A percentile compares a stretch with the other conserved stretches of the same genome.
These are phyloP conservation scores for Pyrenochaeta sp. DNA, from an alignment of 2,329 filamentous ascomycete genomes.

Conservation along the genomic window DNA sequence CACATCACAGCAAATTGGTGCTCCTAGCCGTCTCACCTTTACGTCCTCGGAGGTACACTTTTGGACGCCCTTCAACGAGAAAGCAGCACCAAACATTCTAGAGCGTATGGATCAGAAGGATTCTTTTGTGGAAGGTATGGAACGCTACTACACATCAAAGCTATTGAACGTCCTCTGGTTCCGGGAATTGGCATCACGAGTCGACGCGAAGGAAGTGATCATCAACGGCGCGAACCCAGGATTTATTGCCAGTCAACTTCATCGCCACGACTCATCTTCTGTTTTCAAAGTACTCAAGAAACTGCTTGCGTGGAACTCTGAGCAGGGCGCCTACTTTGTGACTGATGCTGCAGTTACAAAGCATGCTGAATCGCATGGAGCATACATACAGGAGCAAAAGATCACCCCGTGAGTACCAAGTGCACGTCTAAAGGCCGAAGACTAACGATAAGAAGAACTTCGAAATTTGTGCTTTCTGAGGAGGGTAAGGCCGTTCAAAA, in stretches of 20 bases:
- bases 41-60: slow-evolving; percentile 52
- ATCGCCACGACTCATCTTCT: slow-evolving; percentile 18
- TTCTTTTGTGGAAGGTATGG: slow-evolving; percentile 15
- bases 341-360: slow-evolving; percentile 18
- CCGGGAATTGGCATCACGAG: slow-evolving; percentile 17
- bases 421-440: not conserved
- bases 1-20: slow-evolving; percentile 37
- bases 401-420: slow-evolving; percentile 14
- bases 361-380: slow-evolving; percentile 20
- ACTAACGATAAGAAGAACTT: slow-evolving; percentile 12
- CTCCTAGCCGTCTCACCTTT: slow-evolving; percentile 54
- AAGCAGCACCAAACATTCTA: slow-evolving; percentile 18
- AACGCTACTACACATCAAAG: slow-evolving; percentile 28
- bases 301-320: slow-evolving; percentile 20
- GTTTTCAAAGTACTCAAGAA: slow-evolving; percentile 16
- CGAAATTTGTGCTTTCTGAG: slow-evolving; percentile 25
- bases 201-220: slow-evolving; percentile 15
- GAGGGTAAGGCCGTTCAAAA: slow-evolving; percentile 49
- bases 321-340: slow-evolving; percentile 19
- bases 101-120: slow-evolving; percentile 21
- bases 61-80: slow-evolving; percentile 30
- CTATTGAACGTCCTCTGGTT: slow-evolving; percentile 25
- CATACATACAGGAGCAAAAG: slow-evolving; percentile 27
- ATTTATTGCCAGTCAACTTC: slow-evolving; percentile 23
- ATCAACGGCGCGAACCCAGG: slow-evolving; percentile 31